Percentiles rank a stretch among this genome's conserved stretches.
Conservation (phyloP, 2,329 filamentous ascomycete genomes). For the Sclerotinia glacialis region DNA sequence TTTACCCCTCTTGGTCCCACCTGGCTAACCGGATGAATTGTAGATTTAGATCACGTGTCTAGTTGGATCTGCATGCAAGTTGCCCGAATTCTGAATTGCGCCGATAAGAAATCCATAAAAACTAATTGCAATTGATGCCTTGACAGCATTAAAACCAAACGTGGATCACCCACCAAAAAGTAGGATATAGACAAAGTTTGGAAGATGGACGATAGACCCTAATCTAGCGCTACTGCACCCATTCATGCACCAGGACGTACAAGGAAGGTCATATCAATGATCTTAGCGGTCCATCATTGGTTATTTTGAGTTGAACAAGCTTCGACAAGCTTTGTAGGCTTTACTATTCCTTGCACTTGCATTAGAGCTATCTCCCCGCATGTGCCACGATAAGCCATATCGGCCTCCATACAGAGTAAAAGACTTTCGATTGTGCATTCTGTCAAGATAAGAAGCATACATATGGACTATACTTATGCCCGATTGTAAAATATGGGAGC, state of each 20-base stretch:
- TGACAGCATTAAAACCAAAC: too few species aligned
- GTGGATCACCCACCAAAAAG: too few species aligned
- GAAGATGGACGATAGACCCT: background rate
- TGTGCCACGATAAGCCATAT: constrained; percentile 5
- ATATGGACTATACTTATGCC: background rate
- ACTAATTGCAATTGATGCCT: too few species aligned
- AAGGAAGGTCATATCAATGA: background rate
- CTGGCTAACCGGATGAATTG: background rate
- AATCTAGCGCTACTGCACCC: background rate
- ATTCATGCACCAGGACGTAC: background rate
- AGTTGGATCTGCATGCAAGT: background rate
- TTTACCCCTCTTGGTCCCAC: constrained; percentile 18
- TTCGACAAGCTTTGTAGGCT: constrained; percentile 7
- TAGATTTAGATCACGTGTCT: background rate
- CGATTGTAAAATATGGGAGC: too few species aligned
- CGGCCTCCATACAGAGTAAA: background rate
- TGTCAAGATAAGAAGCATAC: constrained; percentile 2
- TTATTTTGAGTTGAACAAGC: background rate
- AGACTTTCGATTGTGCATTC: background rate
- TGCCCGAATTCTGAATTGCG: too few species aligned
- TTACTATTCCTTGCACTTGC: constrained; percentile 3
- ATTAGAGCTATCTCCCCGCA: background rate
- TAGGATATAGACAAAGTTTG: too few species aligned
- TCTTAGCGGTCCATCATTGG: background rate
- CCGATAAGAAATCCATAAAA: background rate